These are phyloP conservation scores for Tulasnella sp. DNA, from an alignment of 768 basidiomycete genomes.

Conservation along the genomic window DNA sequence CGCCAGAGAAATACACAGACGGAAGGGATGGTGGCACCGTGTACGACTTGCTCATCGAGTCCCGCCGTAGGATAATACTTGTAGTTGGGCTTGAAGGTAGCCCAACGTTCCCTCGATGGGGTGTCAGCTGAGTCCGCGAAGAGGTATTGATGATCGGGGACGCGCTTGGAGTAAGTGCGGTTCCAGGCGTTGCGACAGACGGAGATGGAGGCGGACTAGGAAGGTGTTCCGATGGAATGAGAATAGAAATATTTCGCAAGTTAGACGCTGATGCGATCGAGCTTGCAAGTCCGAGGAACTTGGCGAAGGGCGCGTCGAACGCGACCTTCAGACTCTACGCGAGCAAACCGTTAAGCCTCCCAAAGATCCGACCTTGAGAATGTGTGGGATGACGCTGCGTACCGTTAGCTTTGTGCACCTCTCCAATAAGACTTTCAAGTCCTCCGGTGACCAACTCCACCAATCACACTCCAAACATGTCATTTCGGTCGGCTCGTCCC, in stretches of 20 bases:
- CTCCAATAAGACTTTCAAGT: slow-evolving; percentile 41
- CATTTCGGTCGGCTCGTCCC: slow-evolving; percentile 33
- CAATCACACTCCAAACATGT: slow-evolving; percentile 43
- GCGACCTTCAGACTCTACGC: slow-evolving; percentile 38
- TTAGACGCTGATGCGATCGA: slow-evolving; percentile 38
- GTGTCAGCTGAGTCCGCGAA: slow-evolving; percentile 4
- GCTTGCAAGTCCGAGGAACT: slow-evolving; percentile 40
- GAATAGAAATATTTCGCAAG: slow-evolving; percentile 39
- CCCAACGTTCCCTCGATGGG: neutral
- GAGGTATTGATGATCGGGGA: slow-evolving; percentile 35
- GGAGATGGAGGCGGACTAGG: slow-evolving; percentile 39
- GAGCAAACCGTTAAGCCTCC: too few species aligned
- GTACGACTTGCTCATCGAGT: slow-evolving; percentile 17
- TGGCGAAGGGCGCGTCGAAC: slow-evolving; percentile 42
- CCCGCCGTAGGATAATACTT: neutral
- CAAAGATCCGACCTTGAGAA: too few species aligned
- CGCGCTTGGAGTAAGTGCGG: slow-evolving; percentile 37
- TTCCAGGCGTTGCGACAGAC: slow-evolving; percentile 35
- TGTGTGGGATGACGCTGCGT: neutral
- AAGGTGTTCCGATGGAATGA: slow-evolving; percentile 38
- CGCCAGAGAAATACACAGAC: neutral
- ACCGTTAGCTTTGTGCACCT: slow-evolving; percentile 40
- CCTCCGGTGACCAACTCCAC: slow-evolving; percentile 41
- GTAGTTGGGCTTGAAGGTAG: slow-evolving; percentile 3
- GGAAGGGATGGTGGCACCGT: slow-evolving; percentile 2